Evolutionary conservation across 345 rosid species (phyloP), one percentile per base, ranked within the genome.

Genomic region (Acer saccharum): DNA sequence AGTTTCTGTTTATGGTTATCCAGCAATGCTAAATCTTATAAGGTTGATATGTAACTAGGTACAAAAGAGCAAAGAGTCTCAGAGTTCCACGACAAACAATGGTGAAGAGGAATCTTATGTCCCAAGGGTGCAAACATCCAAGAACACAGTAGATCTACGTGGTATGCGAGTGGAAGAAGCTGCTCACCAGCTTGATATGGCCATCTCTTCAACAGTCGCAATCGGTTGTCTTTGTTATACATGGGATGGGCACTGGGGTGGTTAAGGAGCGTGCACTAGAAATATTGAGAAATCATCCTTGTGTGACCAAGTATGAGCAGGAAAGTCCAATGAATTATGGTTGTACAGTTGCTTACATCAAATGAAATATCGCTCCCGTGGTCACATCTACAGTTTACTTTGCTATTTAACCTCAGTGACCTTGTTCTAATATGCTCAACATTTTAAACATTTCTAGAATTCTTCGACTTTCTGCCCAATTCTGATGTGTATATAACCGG

Each of bases 141-240:
- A 86, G 84, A 95, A 95, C 86, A 87, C 92, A 6, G 81, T 93
- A 77, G 95, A 95, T 83, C 90, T 93, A 74, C 89, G 98, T 2
- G 97, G 97, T 39, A 87, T 89, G 97, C 84, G 92, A 66, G 91
- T 82, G 10, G 97, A 90, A 81, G 98, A 92, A 87, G 98, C 97
- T 74, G 77, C 88, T 39, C 65, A 66, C 73, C 90, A 92, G 71
- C 93, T 95, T 14, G 80, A 89, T 68, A 83, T 91, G 90, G 93
- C 91, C 25, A 80, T 95, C 44, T 72, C 90, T 10, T 79, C 86
- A 27, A 84, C 89, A 66, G 61, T 78, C 89, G 0, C 60, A 68
- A 27, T 90, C 97, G 0, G 86, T 91, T 23, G 85, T 94, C 78
- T 93, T 88, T 77, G 82, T 95, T 35, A 79, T 95, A 44, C 98